Base-by-base conservation (phyloP, 495 filamentous ascomycete genomes). In the Aspergillus hancockii region DNA sequence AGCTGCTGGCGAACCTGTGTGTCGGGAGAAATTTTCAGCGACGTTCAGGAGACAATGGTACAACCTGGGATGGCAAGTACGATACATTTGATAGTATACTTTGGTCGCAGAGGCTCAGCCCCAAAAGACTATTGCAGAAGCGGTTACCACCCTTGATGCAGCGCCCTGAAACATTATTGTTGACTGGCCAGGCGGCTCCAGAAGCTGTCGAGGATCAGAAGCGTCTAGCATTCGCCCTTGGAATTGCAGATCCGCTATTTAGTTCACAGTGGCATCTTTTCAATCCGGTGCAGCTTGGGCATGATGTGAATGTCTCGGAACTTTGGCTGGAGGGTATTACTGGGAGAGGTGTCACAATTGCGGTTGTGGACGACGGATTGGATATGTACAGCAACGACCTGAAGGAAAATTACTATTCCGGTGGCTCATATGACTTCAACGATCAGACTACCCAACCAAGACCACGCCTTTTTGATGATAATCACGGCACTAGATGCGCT, bases 301-400 rank as follows among this genome's bases (percentile, higher is more conserved):
- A 98, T 73, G 93, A 98, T 71, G 81, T 98, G 43, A 98, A 98
- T 68, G 92, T 98, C 28, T 94, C 92, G 3, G 92, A 86, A 30
- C 74, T 97, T n/a, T 98, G 94, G 94, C 67, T 90, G 60, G 83
- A 93, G 58, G 93, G 93, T n/a, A 87, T 96, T 32, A 98, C 95
- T 0, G 94, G 94, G 25, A 81, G 90, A 62, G 94, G 93, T 63
- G 83, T 89, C 10, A 94, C 88, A 1, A 91, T 93, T 4, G 92
- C 93, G 36, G 92, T 98, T 65, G 90, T 98, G 7, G 94, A 98
- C 64, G 94, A 98, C 73, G 94, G 94, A 1, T 72, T 98, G 61
- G 94, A 98, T 66, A 94, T 98, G 91, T 88, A 98, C 73, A 97
- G 92, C 77, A 85, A 93, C 12, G 94, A 98, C 69, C 74, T 98